Evolutionary conservation across 2,329 filamentous ascomycete species (phyloP), one percentile per base, ranked within the genome.

Genomic region (Thelonectria olida): DNA sequence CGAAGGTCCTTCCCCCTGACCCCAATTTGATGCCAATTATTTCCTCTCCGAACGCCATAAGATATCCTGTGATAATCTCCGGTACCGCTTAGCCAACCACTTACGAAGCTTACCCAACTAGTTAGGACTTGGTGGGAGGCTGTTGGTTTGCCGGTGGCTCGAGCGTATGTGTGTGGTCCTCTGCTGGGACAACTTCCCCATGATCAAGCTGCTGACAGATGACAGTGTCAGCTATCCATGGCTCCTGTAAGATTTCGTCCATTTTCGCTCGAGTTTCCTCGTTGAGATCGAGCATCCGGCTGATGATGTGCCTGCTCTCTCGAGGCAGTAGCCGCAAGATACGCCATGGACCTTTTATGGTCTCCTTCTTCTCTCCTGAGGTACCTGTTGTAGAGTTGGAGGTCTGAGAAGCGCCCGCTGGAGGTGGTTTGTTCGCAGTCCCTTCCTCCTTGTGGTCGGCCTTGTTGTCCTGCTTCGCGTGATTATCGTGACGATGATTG

Each of bases 341-440:
- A 47, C 96, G 87, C 91, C 95, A 97, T 2, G 96, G 96, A 0
- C 96, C 96, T 72, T 93, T 92, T 69, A 99, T 96, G 0, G 93
- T 87, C 74, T 94, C 91, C 72, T 88, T 90, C 72, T 86, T 88
- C 31, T 88, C 85, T 1, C 20, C 42, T 17, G 42, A 45, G 9
- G 61, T 41, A 34, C 50, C 85, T 2, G 69, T 73, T 7, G 59
- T 38, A 19, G 66, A 54, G n/a, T 27, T 44, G 15, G 66, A 31
- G 5, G 65, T 31, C 51, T 71, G 70, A 15, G 68, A 62, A 7
- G 66, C 54, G 6, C 42, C 50, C 15, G 50, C 25, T 4, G 63
- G 28, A 13, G 47, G 34, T 2, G 54, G 42, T n/a, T 66, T 55
- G 17, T 58, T 61, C 7, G 64, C 51, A 9, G 64, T 50, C 10